Base-by-base conservation (phyloP, 164 flowering plant species). In the Kalanchoe fedtschenkoi region DNA sequence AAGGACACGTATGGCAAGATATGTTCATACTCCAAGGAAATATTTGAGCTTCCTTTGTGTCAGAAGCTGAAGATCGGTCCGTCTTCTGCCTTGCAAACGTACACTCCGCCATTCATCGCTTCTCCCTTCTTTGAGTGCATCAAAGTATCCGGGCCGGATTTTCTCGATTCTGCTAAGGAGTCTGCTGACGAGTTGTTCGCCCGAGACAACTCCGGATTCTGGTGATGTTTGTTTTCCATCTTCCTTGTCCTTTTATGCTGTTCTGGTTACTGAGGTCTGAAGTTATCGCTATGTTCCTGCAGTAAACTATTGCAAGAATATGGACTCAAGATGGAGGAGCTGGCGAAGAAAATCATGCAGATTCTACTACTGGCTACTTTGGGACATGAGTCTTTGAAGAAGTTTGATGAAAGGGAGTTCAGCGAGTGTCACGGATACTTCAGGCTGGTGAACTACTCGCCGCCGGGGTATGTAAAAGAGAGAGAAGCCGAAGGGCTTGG, bases 21-120 rank as follows among this genome's bases (percentile, higher is more conserved):
- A 7, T 53, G 62, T 60, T 67, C 64, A 5, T 64, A 76, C n/a
- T 82, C 91, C 10, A 74, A 71, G 58, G 70, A 70, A 22, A 69
- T 91, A 58, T 88, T 91, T 67, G 69, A 63, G 63, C 81, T 80
- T 55, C 90, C 91, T 56, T 37, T 64, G 13, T 78, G 79, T 6
- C 41, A 69, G 16, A 91, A 91, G 61, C 79, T 76, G 62, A 81
- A 80, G 71, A 82, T 86, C 56, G 90, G 96, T 19, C 96, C 93
- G 7, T 78, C 69, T 8, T 84, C 95, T 6, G 51, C 68, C 38
- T 5, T 80, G 5, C 80, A 75, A 57, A 77, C 85, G 6, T 88
- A 91, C 65, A 91, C 96, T 30, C 96, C 97, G 11, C 90, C 71
- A 62, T 86, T 86, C 77, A 88, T 91, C 54, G 97, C 92, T 46